Evolutionary conservation across 768 basidiomycete genomes (phyloP).

Genomic region (Collybia mongolica): DNA sequence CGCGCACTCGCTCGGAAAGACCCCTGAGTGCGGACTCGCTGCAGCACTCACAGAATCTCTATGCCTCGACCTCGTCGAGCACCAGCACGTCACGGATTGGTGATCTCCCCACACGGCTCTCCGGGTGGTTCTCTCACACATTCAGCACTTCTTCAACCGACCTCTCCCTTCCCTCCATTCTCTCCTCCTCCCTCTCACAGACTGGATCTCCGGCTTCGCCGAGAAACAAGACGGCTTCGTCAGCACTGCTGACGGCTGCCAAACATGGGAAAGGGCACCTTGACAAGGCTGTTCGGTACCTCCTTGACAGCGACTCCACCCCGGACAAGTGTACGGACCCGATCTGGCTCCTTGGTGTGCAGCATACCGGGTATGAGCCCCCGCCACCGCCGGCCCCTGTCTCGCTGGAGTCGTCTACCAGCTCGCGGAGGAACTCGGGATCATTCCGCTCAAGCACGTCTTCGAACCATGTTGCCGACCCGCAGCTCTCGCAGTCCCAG

Average conservation of each 20-base stretch:
- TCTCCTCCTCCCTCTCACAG: slow-evolving; percentile 40
- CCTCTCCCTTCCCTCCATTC: slow-evolving; percentile 61
- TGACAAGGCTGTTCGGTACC: slow-evolving; percentile 83
- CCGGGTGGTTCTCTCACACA: slow-evolving; percentile 81
- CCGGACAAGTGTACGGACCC: slow-evolving; percentile 81
- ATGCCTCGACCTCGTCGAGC: slow-evolving; percentile 33
- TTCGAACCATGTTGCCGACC: slow-evolving; percentile 21
- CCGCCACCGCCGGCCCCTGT: slow-evolving; percentile 15
- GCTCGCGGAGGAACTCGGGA: slow-evolving; percentile 22
- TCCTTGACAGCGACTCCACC: slow-evolving; percentile 87
- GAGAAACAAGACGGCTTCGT: slow-evolving; percentile 29
- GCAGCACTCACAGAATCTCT: slow-evolving; percentile 23
- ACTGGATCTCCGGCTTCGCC: slow-evolving; percentile 15
- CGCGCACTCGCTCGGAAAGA: slow-evolving; percentile 56
- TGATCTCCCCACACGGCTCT: slow-evolving; percentile 73
- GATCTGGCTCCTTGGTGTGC: slow-evolving; percentile 89
- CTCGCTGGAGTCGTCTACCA: slow-evolving; percentile 11
- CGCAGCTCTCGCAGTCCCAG: slow-evolving; percentile 20
- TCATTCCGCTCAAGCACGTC: slow-evolving; percentile 44
- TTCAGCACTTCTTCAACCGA: slow-evolving; percentile 73
- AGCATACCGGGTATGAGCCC: slow-evolving; percentile 73
- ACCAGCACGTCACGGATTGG: slow-evolving; percentile 52
- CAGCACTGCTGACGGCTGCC: slow-evolving; percentile 60
- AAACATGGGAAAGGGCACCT: slow-evolving; percentile 74
- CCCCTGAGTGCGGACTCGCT: slow-evolving; percentile 45